Percentiles rank a stretch among this genome's conserved stretches.
phyloP scores from a whole-genome alignment of 140 eudicot genomes.

The Erigeron philadelphicus region DNA sequence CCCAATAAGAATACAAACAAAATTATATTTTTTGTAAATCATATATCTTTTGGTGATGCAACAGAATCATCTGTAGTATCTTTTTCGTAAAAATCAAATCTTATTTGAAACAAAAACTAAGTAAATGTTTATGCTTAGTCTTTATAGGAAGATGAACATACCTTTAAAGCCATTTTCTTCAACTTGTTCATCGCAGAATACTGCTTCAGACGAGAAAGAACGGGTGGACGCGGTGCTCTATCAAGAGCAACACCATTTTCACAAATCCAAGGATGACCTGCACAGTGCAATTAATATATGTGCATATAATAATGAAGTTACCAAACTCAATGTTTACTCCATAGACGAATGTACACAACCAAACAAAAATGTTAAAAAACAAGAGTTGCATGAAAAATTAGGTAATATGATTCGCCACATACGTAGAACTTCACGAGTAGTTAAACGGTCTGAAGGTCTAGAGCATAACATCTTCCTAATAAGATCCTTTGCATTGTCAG shows the following conservation, averaged over 20 bases:
- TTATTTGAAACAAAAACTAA: not conserved
- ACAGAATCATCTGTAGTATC: not conserved
- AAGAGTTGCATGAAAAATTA: not conserved
- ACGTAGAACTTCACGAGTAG: constrained; percentile 98
- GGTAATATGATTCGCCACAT: constrained; percentile 12
- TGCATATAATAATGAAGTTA: too few relatives aligned
- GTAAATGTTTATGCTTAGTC: not conserved
- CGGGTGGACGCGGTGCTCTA: constrained; percentile 89
- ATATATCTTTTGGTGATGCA: not conserved
- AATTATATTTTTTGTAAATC: constrained; percentile 15
- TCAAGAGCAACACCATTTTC: constrained; percentile 99
- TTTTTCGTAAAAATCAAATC: constrained; percentile 8
- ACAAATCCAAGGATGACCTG: constrained; percentile 99
- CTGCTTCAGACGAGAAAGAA: constrained; percentile 93
- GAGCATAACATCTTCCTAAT: constrained; percentile 85
- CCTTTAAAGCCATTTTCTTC: constrained; percentile 98
- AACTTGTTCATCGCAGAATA: constrained; percentile 97
- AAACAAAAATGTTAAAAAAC: not conserved
- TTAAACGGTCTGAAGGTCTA: constrained; percentile 68
- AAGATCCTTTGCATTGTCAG: constrained; percentile 94
- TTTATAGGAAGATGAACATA: constrained; percentile 29
- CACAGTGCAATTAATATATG: too few relatives aligned
- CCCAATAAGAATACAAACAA: constrained; percentile 13
- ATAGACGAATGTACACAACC: not conserved
- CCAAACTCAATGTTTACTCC: too few relatives aligned